Conservation (phyloP, 768 basidiomycete species). For the Macrocybe gigantea region DNA sequence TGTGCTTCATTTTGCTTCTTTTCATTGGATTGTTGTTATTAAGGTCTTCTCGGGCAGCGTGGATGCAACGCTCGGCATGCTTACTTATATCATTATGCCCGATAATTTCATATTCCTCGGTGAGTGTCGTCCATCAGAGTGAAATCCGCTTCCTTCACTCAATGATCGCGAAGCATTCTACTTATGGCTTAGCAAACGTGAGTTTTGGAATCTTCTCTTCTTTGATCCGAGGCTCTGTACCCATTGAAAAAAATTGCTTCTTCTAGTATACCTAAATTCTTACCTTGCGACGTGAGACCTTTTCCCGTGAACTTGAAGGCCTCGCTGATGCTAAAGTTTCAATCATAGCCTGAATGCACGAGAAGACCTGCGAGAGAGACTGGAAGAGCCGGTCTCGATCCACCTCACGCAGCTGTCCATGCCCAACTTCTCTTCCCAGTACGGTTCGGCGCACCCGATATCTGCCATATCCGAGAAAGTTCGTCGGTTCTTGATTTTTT, state of each 20-base stretch:
- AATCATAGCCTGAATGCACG: constrained; percentile 39
- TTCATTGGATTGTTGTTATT: constrained; percentile 2
- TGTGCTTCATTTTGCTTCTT: constrained; percentile 14
- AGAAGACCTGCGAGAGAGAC: constrained; percentile 27
- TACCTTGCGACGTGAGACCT: constrained; percentile 39
- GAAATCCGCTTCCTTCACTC: background rate
- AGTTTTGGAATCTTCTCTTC: constrained; percentile 9
- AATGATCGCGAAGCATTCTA: constrained; percentile 31
- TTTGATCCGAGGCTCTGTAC: background rate
- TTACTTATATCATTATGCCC: constrained; percentile 47
- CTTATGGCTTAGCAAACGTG: constrained; percentile 47
- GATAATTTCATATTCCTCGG: constrained; percentile 48
- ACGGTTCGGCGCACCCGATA: background rate
- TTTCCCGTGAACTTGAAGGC: background rate
- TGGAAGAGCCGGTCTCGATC: constrained; percentile 33
- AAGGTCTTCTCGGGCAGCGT: constrained; percentile 23
- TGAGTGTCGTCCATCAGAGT: constrained; percentile 10
- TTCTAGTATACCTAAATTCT: constrained; percentile 49
- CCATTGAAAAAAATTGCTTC: background rate
- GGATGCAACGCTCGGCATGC: constrained; percentile 39
- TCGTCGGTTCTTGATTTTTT: background rate
- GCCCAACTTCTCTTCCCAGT: constrained; percentile 2
- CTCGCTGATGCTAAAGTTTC: background rate
- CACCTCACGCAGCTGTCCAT: constrained; percentile 32
- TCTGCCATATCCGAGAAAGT: constrained; percentile 7